phyloP scores from a whole-genome alignment of 305 asterid genomes.

The Plantago coronopus region DNA sequence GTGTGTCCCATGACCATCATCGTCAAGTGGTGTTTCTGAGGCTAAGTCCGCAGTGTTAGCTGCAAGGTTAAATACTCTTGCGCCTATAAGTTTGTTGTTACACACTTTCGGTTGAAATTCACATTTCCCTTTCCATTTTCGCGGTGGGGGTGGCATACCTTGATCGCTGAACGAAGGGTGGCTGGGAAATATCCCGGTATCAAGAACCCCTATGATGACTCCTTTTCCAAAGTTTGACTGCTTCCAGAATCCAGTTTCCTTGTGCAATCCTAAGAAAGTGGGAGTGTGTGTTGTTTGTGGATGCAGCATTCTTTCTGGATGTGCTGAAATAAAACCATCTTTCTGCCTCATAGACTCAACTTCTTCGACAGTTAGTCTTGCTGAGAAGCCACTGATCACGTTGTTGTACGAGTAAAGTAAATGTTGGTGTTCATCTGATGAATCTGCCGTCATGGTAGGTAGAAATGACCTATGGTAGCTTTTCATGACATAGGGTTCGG shows the following conservation, averaged over 20 bases:
- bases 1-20: slow-evolving; percentile 22
- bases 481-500: background rate
- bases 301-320: background rate
- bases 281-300: slow-evolving; percentile 24
- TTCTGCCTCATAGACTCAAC: slow-evolving; percentile 11
- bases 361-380: slow-evolving; percentile 17
- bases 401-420: slow-evolving; percentile 16
- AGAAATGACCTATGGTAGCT: slow-evolving; percentile 20
- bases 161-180: slow-evolving; percentile 22
- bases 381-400: slow-evolving; percentile 26
- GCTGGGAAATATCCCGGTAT: slow-evolving; percentile 9
- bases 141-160: slow-evolving; percentile 21
- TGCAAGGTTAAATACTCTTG: background rate
- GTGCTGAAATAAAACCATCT: slow-evolving; percentile 20
- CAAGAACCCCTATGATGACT: slow-evolving; percentile 9
- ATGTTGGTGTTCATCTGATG: background rate
- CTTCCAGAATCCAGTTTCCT: slow-evolving; percentile 18
- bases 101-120: slow-evolving; percentile 10
- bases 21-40: slow-evolving; percentile 7
- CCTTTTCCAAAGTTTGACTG: slow-evolving; percentile 18
- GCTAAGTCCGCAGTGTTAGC: too few species aligned
- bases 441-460: slow-evolving; percentile 1
- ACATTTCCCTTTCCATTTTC: slow-evolving; percentile 27
- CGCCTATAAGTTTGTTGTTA: slow-evolving; percentile 27
- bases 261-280: slow-evolving; percentile 23